Evolutionary conservation across 208 protist genomes (phyloP), one percentile per base, ranked within the genome.

Genomic region (Histomonas meleagridis): DNA sequence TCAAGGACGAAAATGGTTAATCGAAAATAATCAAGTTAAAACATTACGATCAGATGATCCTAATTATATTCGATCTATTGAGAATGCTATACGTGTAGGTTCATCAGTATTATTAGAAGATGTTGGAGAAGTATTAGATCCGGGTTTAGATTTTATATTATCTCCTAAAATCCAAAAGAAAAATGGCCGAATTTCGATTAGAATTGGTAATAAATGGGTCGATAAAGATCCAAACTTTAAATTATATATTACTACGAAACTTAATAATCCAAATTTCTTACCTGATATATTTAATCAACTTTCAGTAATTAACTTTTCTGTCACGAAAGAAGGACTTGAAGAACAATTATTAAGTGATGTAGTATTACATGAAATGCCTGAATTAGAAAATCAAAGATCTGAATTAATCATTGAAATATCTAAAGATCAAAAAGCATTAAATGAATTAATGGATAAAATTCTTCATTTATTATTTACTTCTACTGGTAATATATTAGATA

Each of bases 1-100:
- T 62, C 97, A 99, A 95, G 97, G 97, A 86, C 96, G 98, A 91
- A 95, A 95, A 90, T 99, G 98, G 98, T 98, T 99, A 92, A 94
- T 86, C 18, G 76, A 60, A 48, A 91, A 92, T n/a, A 90, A 81
- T 78, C 32, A n/a, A 53, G 32, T 79, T 14, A 92, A 72, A 60
- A 57, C 32, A 32, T 55, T 90, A 16, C 90, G 92, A 90, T 65
- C n/a, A 35, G 91, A 90, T 79, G 92, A 98, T 53, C 92, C 96
- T 49, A 97, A 96, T 90, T 96, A 97, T 95, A 96, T 97, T 95
- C 94, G 95, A 35, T 96, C 95, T 90, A 93, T 98, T 5, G 95
- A 97, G 92, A 95, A 95, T 91, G 96, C 97, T 91, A 97, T 98
- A 65, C 96, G 96, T 10, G 95, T 97, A 1, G 97, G 97, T 90